A percentile compares a stretch with the other conserved stretches of the same genome.
Evolutionary conservation across 306 rosid species (phyloP).

Genomic region (Sesbania bispinosa): DNA sequence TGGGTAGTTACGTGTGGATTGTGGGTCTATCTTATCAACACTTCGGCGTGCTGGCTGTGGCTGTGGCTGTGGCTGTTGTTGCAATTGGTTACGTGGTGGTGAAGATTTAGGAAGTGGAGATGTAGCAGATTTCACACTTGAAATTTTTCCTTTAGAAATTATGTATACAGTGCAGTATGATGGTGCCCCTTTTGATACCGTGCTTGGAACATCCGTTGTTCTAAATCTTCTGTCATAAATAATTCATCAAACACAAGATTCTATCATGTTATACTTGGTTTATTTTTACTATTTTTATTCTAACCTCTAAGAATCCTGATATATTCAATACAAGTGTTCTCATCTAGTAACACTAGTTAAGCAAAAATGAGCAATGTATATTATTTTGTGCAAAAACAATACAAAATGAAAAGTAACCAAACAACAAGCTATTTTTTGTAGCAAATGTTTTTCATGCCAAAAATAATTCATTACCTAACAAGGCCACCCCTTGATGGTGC

Average conservation of each 20-base stretch:
- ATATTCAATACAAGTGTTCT: too few relatives aligned
- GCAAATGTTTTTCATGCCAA: too few relatives aligned
- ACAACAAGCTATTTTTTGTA: too few relatives aligned
- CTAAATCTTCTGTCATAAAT: conserved; percentile 62
- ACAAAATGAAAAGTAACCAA: too few relatives aligned
- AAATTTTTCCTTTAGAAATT: conserved; percentile 63
- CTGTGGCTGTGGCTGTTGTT: background rate
- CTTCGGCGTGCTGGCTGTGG: background rate
- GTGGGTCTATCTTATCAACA: conserved; percentile 15
- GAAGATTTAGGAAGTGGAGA: conserved; percentile 27
- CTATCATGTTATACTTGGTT: too few relatives aligned
- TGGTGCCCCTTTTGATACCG: conserved; percentile 59
- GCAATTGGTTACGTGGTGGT: background rate
- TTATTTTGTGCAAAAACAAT: too few relatives aligned
- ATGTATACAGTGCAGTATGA: conserved; percentile 65
- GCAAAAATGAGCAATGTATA: too few relatives aligned
- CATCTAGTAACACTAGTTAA: too few relatives aligned
- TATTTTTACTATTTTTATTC: too few relatives aligned
- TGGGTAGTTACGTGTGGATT: background rate
- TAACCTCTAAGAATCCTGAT: too few relatives aligned
- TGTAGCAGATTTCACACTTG: conserved; percentile 48
- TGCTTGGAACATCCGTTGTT: conserved; percentile 48
- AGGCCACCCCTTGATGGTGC: conserved; percentile 57
- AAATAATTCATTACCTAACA: conserved; percentile 38
- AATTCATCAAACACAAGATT: background rate